Evolutionary conservation across 371 early-diverging fungal species (phyloP).

Genomic region (Haplosporangium sp.): DNA sequence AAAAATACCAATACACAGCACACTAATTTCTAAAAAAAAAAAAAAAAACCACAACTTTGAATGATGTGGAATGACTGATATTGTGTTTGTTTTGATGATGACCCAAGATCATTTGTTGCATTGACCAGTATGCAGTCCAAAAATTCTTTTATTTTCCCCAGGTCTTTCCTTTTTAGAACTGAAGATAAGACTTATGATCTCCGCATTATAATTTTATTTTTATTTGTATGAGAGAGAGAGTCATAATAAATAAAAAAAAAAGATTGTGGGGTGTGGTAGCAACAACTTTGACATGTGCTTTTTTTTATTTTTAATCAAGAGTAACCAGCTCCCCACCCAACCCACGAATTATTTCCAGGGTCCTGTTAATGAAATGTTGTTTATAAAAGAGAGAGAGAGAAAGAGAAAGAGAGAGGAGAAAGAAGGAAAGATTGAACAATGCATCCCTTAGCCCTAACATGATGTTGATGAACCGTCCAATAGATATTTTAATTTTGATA

Average conservation of each 20-base stretch:
- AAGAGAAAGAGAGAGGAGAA: no score
- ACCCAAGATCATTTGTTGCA: neutral
- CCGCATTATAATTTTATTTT: neutral
- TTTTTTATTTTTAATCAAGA: neutral
- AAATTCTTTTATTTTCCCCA: slow-evolving; percentile 1
- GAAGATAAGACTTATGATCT: neutral
- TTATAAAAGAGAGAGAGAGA: no score
- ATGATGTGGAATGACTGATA: neutral
- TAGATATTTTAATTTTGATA: no score
- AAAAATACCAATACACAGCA: no score
- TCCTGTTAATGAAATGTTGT: neutral
- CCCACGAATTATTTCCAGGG: slow-evolving; percentile 2
- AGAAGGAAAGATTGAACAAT: no score
- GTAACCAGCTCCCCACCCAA: neutral
- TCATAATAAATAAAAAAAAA: slow-evolving; percentile 6
- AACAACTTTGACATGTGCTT: neutral
- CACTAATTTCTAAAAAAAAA: no score
- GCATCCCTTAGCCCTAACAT: no score
- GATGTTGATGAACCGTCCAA: no score
- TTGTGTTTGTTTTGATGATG: neutral
- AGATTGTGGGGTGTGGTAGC: neutral
- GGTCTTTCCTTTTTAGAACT: slow-evolving; percentile 8
- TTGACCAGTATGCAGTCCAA: neutral
- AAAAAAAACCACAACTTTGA: no score
- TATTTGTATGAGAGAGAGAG: neutral